A percentile compares a stretch with the other conserved stretches of the same genome.
Evolutionary conservation across 305 asterid species (phyloP).

Genomic region (Solanum aculeatissimum): DNA sequence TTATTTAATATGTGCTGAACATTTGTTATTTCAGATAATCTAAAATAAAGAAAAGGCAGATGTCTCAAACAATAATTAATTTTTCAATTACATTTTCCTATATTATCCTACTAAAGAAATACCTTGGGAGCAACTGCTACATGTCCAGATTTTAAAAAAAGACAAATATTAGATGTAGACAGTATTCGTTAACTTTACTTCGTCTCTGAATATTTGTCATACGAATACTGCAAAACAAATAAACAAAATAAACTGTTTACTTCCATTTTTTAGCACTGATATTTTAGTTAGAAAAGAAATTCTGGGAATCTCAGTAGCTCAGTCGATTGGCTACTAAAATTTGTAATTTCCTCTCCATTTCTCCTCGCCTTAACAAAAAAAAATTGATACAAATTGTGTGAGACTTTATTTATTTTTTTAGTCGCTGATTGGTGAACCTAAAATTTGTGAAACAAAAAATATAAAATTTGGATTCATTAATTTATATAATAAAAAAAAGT

Average conservation of each 20-base stretch:
- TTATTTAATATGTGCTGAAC: not conserved
- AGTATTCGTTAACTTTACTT: not conserved
- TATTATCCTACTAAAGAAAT: not conserved
- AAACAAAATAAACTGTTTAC: not conserved
- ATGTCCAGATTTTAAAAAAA: not conserved
- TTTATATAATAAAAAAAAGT: not conserved
- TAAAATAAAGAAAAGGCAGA: not conserved
- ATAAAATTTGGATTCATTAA: not conserved
- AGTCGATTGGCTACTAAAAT: accelerated
- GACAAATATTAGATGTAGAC: not conserved
- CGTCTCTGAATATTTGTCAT: not conserved
- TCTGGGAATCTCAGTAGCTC: not conserved
- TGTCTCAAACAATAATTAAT: not conserved
- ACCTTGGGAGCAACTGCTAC: not conserved
- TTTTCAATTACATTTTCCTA: not conserved
- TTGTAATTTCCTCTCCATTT: not conserved
- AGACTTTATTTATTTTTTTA: not conserved
- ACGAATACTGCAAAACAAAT: not conserved
- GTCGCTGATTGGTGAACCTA: not conserved
- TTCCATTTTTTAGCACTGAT: not conserved
- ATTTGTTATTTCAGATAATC: not conserved
- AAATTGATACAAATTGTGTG: not conserved
- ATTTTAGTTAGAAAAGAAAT: too few relatives aligned
- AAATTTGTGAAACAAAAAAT: not conserved
- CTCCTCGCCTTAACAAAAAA: too few relatives aligned